Percentiles rank a stretch among this genome's conserved stretches.
Evolutionary conservation across 164 flowering plant genomes (phyloP).

Genomic region (Warburgia ugandensis): DNA sequence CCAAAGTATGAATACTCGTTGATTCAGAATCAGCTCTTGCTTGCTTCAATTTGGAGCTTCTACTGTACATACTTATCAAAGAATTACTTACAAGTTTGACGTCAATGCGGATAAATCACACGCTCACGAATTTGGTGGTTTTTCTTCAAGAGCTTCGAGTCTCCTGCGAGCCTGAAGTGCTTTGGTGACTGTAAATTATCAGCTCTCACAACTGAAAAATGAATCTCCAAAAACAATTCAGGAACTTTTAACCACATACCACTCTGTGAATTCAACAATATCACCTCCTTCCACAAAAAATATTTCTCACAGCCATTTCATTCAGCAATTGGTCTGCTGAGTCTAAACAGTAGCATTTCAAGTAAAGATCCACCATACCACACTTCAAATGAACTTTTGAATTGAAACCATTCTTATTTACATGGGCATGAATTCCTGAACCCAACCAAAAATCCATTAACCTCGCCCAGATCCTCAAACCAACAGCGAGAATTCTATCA

Average conservation of each 20-base stretch:
- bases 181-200: slow-evolving; percentile 27
- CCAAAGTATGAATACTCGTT: slow-evolving; percentile 32
- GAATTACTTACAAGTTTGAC: slow-evolving; percentile 33
- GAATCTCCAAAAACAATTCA: slow-evolving; percentile 43
- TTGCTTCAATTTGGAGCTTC: slow-evolving; percentile 23
- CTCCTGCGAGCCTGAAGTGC: slow-evolving; percentile 52
- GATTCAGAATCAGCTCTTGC: slow-evolving; percentile 48
- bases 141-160: slow-evolving; percentile 35
- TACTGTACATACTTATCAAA: slow-evolving; percentile 50
- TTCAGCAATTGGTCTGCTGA: slow-evolving; percentile 31
- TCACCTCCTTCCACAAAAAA: slow-evolving; percentile 45
- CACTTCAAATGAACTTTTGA: slow-evolving; percentile 31
- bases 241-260: slow-evolving; percentile 25
- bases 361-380: slow-evolving; percentile 56
- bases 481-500: slow-evolving; percentile 16
- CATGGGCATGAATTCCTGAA: slow-evolving; percentile 39
- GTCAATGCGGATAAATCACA: slow-evolving; percentile 27
- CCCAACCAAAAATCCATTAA: slow-evolving; percentile 38
- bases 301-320: slow-evolving; percentile 25
- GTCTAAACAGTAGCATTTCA: slow-evolving; percentile 29
- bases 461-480: slow-evolving; percentile 31
- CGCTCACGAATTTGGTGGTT: slow-evolving; percentile 63
- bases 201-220: slow-evolving; percentile 28
- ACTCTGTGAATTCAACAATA: slow-evolving; percentile 29
- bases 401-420: slow-evolving; percentile 52